Evolutionary conservation across 805 yeast genomes (phyloP), one percentile per base, ranked within the genome.

Genomic region (Wickerhamomyces bovis): DNA sequence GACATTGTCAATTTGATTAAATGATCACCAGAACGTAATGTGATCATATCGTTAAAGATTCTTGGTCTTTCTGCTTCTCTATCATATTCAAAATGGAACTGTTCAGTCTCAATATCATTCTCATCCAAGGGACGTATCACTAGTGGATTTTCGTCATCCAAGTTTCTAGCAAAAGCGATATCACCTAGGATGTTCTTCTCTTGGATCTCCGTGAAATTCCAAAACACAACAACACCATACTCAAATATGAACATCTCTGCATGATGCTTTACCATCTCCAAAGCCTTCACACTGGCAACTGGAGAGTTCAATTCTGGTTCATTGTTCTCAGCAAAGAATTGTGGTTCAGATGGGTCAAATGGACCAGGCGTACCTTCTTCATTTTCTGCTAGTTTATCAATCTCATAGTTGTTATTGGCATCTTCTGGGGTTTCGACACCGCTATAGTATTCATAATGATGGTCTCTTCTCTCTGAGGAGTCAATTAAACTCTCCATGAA

Each of bases 171-270:
- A 58, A 76, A 76, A 35, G 79, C 85, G 52, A 94, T 71, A 60
- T 94, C 99, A 1, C 97, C 98, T 46, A 94, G 73, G 18, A 94
- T 80, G 57, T 92, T 94, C 68, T 89, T 89, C 59, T 94, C 99
- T 61, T 94, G 97, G 8, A 78, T 72, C 61, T 89, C 97, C 3
- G 92, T 81, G 56, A 94, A 89, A 60, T 94, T 94, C 99, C 99
- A 94, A 60, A 94, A 90, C 19, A 94, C 97, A n/a, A 94, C 89
- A 13, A 92, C 95, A 19, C 99, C 99, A 62, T 94, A 94, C 44
- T 80, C 82, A 62, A 92, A 81, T 13, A 94, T 77, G 59, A 94
- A 94, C 72, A 94, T 76, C 59, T 92, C 98, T 0, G 97, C 92
- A 61, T 83, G 87, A 41, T 64, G 65, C 44, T 60, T 55, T n/a